Evolutionary conservation across 257 asterid genomes (phyloP).

Genomic region (Dorcoceras hygrometricum): DNA sequence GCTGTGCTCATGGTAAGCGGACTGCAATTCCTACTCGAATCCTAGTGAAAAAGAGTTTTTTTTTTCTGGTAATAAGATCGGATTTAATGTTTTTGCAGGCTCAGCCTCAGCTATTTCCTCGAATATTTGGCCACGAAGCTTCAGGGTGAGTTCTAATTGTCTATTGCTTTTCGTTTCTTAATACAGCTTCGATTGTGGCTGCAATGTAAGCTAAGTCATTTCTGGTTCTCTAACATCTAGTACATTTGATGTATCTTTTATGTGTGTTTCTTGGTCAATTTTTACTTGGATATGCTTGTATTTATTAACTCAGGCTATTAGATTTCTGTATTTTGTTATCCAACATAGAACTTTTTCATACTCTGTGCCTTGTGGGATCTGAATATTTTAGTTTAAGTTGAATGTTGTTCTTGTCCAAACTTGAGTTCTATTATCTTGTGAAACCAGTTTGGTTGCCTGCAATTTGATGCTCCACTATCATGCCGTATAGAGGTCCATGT

Average conservation of each 20-base stretch:
- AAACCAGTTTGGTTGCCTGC: background rate
- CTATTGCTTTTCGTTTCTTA: slow-evolving; percentile 17
- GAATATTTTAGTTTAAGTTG: background rate
- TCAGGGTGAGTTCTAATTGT: slow-evolving; percentile 63
- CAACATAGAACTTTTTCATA: background rate
- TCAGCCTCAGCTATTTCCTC: slow-evolving; percentile 64
- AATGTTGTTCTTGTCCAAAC: background rate
- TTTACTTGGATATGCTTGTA: background rate
- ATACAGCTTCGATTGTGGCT: slow-evolving; percentile 3
- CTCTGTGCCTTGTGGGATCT: background rate
- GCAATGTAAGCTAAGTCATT: background rate
- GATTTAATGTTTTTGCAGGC: slow-evolving; percentile 44
- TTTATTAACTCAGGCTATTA: background rate
- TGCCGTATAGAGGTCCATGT: background rate
- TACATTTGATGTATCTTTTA: background rate
- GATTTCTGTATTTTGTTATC: background rate
- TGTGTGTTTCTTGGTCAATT: background rate
- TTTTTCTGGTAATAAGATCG: background rate
- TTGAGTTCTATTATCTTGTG: slow-evolving; percentile 9
- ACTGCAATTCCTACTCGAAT: background rate
- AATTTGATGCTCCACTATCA: background rate
- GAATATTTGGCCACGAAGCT: slow-evolving; percentile 96
- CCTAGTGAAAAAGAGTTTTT: background rate
- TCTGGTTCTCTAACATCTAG: background rate
- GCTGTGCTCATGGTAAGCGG: background rate